phyloP scores from a whole-genome alignment of 2,329 filamentous ascomycete genomes.

The Lachnellula cervina region DNA sequence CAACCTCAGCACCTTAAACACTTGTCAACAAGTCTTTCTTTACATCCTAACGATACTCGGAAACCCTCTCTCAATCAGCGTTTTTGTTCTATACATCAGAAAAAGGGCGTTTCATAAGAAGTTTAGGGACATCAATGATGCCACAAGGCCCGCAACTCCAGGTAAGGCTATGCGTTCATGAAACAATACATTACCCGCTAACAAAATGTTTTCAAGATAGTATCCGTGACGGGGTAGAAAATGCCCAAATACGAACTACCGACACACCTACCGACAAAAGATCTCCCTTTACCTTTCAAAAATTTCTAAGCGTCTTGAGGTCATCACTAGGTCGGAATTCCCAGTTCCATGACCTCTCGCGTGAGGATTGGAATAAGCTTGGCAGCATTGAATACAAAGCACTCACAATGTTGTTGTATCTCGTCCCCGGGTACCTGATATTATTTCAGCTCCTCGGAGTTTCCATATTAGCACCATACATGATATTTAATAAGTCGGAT shows the following conservation, averaged over 20 bases:
- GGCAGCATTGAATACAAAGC: conserved; percentile 60
- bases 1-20: conserved; percentile 57
- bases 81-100: conserved; percentile 55
- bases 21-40: conserved; percentile 60
- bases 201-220: not conserved
- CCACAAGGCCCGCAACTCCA: conserved; percentile 29
- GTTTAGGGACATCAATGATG: conserved; percentile 47
- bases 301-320: not conserved
- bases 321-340: conserved; percentile 41
- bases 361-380: conserved; percentile 48
- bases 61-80: conserved; percentile 59
- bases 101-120: conserved; percentile 56
- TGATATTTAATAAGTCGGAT: conserved; percentile 44
- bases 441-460: conserved; percentile 52
- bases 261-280: not conserved
- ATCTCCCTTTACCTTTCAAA: too few relatives aligned
- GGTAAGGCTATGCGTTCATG: not conserved
- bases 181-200: not conserved
- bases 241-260: too few relatives aligned
- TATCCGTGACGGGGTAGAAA: too few relatives aligned
- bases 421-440: conserved; percentile 57
- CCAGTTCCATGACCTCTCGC: conserved; percentile 48
- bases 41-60: conserved; percentile 60
- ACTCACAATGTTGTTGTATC: conserved; percentile 50
- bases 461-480: conserved; percentile 54